These are phyloP conservation scores for Acanthamoeba healyi DNA, from an alignment of 208 protist species.

Conservation along the genomic window DNA sequence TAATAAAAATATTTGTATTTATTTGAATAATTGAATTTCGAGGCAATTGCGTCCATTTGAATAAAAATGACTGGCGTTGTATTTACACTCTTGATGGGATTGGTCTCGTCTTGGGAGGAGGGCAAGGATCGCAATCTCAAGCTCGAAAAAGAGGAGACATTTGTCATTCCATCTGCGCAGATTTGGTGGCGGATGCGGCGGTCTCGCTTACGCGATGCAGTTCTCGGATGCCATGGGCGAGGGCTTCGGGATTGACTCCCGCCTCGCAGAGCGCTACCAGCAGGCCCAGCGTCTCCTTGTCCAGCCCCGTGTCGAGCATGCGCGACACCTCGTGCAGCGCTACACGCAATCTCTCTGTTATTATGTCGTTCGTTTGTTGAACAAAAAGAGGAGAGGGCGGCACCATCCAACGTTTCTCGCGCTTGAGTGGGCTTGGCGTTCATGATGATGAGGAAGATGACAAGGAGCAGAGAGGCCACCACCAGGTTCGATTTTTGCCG, in stretches of 20 bases:
- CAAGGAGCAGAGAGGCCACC: neutral
- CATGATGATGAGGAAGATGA: neutral
- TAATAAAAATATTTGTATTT: too few species aligned
- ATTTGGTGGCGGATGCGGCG: neutral
- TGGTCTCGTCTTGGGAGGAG: too few species aligned
- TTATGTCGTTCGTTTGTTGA: too few species aligned
- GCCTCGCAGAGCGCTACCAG: conserved; percentile 82
- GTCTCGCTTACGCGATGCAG: conserved; percentile 49
- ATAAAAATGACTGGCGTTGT: too few species aligned
- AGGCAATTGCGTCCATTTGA: too few species aligned
- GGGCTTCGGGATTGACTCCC: conserved; percentile 86
- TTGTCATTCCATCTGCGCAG: too few species aligned
- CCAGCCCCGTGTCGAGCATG: conserved; percentile 85
- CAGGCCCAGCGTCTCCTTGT: conserved; percentile 79
- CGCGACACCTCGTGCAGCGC: conserved; percentile 83
- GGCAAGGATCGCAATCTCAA: too few species aligned
- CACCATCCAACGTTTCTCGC: conserved; percentile 7
- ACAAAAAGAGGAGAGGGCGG: neutral
- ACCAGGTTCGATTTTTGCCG: too few species aligned
- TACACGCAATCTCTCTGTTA: neutral
- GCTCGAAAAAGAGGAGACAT: too few species aligned
- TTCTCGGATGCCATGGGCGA: conserved; percentile 84
- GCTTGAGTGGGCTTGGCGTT: neutral
- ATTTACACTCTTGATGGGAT: too few species aligned
- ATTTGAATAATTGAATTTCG: too few species aligned